A percentile compares a stretch with the other conserved stretches of the same genome.
These are phyloP conservation scores for Vigna reflexopilosa DNA, from an alignment of 306 rosid genomes.

Conservation along the genomic window DNA sequence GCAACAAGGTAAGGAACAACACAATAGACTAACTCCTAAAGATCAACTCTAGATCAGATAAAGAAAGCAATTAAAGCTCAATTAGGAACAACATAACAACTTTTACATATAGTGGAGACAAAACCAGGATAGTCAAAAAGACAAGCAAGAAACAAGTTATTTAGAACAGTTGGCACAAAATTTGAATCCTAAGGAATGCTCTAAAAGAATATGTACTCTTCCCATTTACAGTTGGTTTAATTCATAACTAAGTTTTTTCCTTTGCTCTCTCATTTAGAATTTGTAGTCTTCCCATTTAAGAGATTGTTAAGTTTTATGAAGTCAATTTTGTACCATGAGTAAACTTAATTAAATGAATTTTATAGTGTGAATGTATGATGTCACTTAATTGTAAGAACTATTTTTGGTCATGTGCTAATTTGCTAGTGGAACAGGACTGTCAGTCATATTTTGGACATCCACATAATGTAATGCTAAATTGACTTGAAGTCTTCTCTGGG, in stretches of 20 bases:
- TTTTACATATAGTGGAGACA: too few relatives aligned
- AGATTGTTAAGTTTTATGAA: neutral
- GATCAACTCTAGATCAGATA: too few relatives aligned
- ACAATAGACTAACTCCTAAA: too few relatives aligned
- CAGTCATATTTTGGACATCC: conserved; percentile 13
- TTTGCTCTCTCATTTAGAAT: neutral
- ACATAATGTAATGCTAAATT: neutral
- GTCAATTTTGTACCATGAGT: conserved; percentile 16
- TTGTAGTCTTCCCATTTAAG: neutral
- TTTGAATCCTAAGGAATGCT: too few relatives aligned
- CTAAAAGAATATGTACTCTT: too few relatives aligned
- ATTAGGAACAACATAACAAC: too few relatives aligned
- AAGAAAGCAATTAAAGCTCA: too few relatives aligned
- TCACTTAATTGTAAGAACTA: conserved; percentile 5
- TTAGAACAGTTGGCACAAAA: too few relatives aligned
- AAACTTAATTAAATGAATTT: conserved; percentile 20
- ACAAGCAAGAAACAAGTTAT: too few relatives aligned
- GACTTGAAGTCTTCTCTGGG: neutral
- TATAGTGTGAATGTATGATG: neutral
- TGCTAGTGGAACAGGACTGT: conserved; percentile 8
- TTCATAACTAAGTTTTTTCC: conserved; percentile 7
- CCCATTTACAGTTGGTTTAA: conserved; percentile 4
- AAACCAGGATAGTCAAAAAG: too few relatives aligned
- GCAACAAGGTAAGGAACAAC: too few relatives aligned
- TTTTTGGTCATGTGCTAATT: conserved; percentile 10